These are phyloP conservation scores for Aspergillus cristatus DNA, from an alignment of 495 filamentous ascomycete genomes.

Conservation along the genomic window DNA sequence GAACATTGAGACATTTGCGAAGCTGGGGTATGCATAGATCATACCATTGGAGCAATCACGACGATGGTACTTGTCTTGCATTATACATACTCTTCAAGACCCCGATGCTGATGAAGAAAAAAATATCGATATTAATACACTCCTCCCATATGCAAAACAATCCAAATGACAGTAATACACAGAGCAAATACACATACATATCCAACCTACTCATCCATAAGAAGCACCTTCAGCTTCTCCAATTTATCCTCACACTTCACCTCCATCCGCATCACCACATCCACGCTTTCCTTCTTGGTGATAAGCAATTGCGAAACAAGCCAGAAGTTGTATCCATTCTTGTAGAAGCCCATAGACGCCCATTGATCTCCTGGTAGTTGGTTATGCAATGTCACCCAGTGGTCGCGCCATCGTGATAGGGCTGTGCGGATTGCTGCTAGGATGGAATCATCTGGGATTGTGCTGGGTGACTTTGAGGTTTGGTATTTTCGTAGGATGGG, in stretches of 20 bases:
- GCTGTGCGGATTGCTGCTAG: conserved; percentile 24
- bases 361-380: conserved; percentile 27
- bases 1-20: conserved; percentile 43
- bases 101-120: too few species aligned
- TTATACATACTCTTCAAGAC: too few species aligned
- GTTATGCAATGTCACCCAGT: conserved; percentile 27
- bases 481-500: conserved; percentile 15
- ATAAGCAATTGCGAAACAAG: conserved; percentile 36
- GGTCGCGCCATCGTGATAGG: conserved; percentile 28
- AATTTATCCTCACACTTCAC: conserved; percentile 41
- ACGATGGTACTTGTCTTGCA: too few species aligned
- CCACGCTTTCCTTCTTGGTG: conserved; percentile 39
- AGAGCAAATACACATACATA: conserved; percentile 17
- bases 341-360: conserved; percentile 38
- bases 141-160: too few species aligned
- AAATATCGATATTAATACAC: too few species aligned
- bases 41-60: too few species aligned
- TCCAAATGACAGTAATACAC: too few species aligned
- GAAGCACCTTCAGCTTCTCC: conserved; percentile 33
- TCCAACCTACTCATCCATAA: conserved; percentile 24
- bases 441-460: conserved; percentile 26
- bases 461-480: conserved; percentile 3
- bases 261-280: conserved; percentile 40
- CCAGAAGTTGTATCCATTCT: conserved; percentile 39
- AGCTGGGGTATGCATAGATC: conserved; percentile 30